Conservation (phyloP, 1,284 basidiomycete species). For the Xerocomus nothofagi region DNA sequence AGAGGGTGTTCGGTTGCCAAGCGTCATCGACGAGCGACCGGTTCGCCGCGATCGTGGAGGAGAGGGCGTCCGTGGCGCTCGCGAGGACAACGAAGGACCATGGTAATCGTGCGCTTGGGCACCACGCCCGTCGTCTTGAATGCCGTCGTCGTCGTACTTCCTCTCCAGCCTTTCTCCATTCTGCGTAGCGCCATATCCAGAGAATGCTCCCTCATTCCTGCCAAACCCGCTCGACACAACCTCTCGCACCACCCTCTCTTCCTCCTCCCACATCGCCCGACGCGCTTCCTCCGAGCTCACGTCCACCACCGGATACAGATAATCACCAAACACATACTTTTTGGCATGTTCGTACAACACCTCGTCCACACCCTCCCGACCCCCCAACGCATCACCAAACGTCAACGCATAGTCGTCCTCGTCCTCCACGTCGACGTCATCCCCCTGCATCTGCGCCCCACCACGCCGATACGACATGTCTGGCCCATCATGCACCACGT, state of each 20-base stretch:
- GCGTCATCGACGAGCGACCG: conserved; percentile 10
- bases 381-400: conserved; percentile 50
- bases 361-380: conserved; percentile 64
- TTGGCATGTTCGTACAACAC: conserved; percentile 69
- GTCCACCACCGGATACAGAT: conserved; percentile 88
- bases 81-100: not conserved
- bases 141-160: conserved; percentile 11
- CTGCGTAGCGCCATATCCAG: conserved; percentile 30
- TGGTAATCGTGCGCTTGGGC: not conserved
- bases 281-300: conserved; percentile 75
- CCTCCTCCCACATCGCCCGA: conserved; percentile 58
- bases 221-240: conserved; percentile 15
- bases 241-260: conserved; percentile 31
- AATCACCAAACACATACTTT: conserved; percentile 86
- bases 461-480: conserved; percentile 44
- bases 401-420: conserved; percentile 47
- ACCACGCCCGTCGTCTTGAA: not conserved
- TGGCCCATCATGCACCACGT: conserved; percentile 65
- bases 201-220: not conserved
- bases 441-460: conserved; percentile 17
- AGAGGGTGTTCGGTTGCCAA: conserved; percentile 11
- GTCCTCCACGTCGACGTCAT: conserved; percentile 28
- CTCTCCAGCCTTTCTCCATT: conserved; percentile 8
- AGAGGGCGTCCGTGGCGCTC: conserved; percentile 4
- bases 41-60: conserved; percentile 5